Evolutionary conservation across 2,329 filamentous ascomycete species (phyloP).

Genomic region (Aspergillus sojae): DNA sequence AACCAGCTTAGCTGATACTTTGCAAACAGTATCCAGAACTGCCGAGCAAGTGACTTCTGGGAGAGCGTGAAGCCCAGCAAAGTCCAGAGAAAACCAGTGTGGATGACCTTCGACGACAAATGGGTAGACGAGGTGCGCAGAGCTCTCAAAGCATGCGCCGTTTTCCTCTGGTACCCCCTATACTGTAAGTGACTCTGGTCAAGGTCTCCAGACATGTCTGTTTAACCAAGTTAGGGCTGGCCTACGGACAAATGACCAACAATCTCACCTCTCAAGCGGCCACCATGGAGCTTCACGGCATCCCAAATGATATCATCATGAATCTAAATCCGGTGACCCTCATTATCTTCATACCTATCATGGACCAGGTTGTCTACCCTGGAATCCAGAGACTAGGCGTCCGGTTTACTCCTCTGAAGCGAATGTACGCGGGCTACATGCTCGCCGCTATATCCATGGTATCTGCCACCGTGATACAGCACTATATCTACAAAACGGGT

Average conservation of each 20-base stretch:
- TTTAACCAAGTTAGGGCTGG: constrained; percentile 35
- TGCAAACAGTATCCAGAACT: constrained; percentile 22
- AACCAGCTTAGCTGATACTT: neutral
- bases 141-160: constrained; percentile 67
- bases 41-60: constrained; percentile 24
- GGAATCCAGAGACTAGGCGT: constrained; percentile 49
- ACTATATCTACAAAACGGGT: constrained; percentile 60
- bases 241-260: constrained; percentile 57
- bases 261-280: constrained; percentile 59
- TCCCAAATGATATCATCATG: constrained; percentile 58
- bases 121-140: constrained; percentile 78
- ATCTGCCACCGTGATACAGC: constrained; percentile 53
- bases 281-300: constrained; percentile 54
- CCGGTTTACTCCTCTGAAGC: constrained; percentile 57
- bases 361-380: constrained; percentile 56
- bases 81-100: constrained; percentile 21
- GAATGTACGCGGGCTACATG: constrained; percentile 54
- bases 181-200: constrained; percentile 34
- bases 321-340: constrained; percentile 57
- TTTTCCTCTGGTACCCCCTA: constrained; percentile 62
- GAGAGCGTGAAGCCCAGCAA: constrained; percentile 26
- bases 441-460: constrained; percentile 54
- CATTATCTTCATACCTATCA: constrained; percentile 57
- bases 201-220: neutral
- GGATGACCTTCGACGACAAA: constrained; percentile 76